Evolutionary conservation across 169 alveolate species (phyloP), one percentile per base, ranked within the genome.

Genomic region (Eimeria tenella): DNA sequence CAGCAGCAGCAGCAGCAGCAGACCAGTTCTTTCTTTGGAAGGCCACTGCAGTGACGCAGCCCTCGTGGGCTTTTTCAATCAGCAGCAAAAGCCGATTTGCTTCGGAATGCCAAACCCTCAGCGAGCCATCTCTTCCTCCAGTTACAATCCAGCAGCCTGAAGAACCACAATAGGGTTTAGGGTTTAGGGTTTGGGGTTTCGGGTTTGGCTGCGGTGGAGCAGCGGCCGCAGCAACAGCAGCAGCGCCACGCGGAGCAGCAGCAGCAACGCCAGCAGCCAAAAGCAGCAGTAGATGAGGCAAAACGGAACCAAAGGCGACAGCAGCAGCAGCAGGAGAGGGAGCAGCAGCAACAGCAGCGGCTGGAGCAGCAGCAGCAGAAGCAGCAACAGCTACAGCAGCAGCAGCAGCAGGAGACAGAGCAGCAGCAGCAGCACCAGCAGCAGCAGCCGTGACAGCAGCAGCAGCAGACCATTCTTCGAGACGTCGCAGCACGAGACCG

Each of bases 61-160:
- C 88, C 52, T 58, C 88, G 52, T 79, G 88, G 11, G 62, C 88
- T 5, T 50, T 11, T 4, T 53, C 65, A n/a, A 79, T 52, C 15
- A 15, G 65, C 50, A 68, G 70, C 8, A 55, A 23, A 52, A 49
- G 63, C 17, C n/a, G 19, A 4, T 68, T 68, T 6, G 88, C 1
- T 10, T 70, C 88, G 52, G 49, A n/a, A 3, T 79, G 88, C 88
- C 88, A 79, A n/a, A 79, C 71, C 8, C 65, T 49, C 21, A 79
- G 23, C 49, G 88, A 50, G 52, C 88, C 88, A 50, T 79, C 88
- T 9, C 62, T 13, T 4, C 65, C 70, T 19, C 88, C 88, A 21
- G 65, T 79, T 9, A 79, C 50, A 31, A 79, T 68, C 88, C 88
- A 79, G 88, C 88, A 79, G 11, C 88, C 88, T 79, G 52, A 13